Evolutionary conservation across 2,329 filamentous ascomycete species (phyloP).

Genomic region (Colletotrichum tanaceti): DNA sequence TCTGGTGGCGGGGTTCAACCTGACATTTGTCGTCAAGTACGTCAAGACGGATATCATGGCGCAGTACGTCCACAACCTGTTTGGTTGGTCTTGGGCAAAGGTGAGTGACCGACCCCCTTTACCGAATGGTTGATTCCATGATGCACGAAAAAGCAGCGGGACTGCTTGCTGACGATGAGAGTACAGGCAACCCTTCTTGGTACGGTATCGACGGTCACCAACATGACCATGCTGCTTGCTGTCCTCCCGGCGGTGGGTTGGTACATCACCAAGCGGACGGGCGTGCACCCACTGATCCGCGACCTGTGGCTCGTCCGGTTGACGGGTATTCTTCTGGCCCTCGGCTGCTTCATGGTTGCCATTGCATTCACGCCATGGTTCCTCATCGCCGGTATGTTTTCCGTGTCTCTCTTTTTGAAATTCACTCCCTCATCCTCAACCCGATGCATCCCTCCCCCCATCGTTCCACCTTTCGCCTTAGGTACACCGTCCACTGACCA

Average conservation of each 20-base stretch:
- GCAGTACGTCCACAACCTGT: slow-evolving; percentile 66
- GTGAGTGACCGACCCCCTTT: slow-evolving; percentile 45
- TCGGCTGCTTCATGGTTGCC: slow-evolving; percentile 54
- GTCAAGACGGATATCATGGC: slow-evolving; percentile 52
- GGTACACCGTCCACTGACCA: slow-evolving; percentile 9
- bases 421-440: no score
- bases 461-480: neutral
- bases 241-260: slow-evolving; percentile 52
- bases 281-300: slow-evolving; percentile 49
- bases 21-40: slow-evolving; percentile 49
- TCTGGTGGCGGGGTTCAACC: slow-evolving; percentile 52
- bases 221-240: slow-evolving; percentile 53
- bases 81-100: slow-evolving; percentile 60
- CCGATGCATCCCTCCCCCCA: neutral
- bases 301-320: slow-evolving; percentile 56
- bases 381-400: slow-evolving; percentile 44
- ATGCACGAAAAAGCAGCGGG: neutral
- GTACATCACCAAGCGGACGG: slow-evolving; percentile 48
- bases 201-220: slow-evolving; percentile 52
- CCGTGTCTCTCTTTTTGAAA: no score
- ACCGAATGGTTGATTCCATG: no score
- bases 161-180: slow-evolving; percentile 1
- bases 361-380: slow-evolving; percentile 51
- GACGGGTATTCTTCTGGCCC: slow-evolving; percentile 47
- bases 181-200: slow-evolving; percentile 56